Conservation (phyloP, 306 rosid species). For the Lithocarpus polystachyus region DNA sequence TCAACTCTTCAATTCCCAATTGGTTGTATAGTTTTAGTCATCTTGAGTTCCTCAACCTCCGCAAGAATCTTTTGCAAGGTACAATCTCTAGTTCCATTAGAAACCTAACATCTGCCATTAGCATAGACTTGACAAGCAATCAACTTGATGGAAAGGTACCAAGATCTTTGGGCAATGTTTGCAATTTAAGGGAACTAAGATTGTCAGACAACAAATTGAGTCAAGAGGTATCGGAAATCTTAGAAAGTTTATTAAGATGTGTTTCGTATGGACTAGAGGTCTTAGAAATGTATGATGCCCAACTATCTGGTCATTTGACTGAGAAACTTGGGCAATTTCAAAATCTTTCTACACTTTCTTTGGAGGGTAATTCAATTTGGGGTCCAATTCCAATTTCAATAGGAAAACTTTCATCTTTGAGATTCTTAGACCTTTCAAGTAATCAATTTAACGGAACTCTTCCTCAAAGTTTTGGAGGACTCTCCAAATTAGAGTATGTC, state of each 20-base stretch:
- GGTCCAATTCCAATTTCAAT: neutral
- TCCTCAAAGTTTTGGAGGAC: neutral
- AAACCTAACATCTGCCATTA: conserved; percentile 1
- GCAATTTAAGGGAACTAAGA: neutral
- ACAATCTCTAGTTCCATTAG: conserved; percentile 5
- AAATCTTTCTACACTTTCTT: neutral
- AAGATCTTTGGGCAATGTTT: neutral
- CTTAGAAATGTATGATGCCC: conserved; percentile 1
- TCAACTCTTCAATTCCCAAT: conserved; percentile 4
- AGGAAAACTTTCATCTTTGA: conserved; percentile 4
- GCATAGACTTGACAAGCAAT: conserved; percentile 4
- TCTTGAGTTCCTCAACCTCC: neutral
- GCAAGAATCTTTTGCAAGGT: neutral
- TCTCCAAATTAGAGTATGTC: neutral
- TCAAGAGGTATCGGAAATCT: too few species aligned
- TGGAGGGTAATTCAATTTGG: conserved; percentile 5
- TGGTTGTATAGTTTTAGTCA: conserved; percentile 16
- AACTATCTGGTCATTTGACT: neutral
- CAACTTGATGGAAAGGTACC: neutral
- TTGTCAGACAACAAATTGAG: too few species aligned
- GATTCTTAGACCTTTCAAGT: neutral
- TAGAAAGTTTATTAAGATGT: too few species aligned
- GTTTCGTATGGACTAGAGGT: too few species aligned
- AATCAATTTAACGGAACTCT: neutral
- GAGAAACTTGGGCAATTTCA: conserved; percentile 5